Conservation (phyloP, 169 alveolate genomes). For the Miamiensis avidus region DNA sequence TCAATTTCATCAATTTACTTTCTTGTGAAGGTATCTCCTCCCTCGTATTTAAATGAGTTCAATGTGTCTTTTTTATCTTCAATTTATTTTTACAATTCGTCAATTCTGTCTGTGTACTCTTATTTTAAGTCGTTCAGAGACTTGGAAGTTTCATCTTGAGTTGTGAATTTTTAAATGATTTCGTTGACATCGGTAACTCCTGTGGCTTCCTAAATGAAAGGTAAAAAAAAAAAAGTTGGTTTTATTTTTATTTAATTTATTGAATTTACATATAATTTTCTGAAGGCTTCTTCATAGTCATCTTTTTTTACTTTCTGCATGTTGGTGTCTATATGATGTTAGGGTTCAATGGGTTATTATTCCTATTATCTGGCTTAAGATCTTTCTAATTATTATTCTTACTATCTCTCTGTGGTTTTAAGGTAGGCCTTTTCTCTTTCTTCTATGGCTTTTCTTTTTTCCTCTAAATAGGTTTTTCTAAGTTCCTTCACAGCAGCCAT, state of each 20-base stretch:
- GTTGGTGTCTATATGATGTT: constrained; percentile 44
- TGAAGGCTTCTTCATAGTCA: constrained; percentile 78
- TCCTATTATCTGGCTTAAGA: constrained; percentile 28
- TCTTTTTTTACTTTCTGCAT: constrained; percentile 42
- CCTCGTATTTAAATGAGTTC: constrained; percentile 74
- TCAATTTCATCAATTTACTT: constrained; percentile 88
- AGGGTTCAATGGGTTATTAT: constrained; percentile 31
- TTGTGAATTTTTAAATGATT: constrained; percentile 84
- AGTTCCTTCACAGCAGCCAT: constrained; percentile 59
- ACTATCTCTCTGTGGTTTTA: constrained; percentile 66
- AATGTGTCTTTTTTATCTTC: constrained; percentile 57
- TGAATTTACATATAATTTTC: constrained; percentile 52
- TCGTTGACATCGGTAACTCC: constrained; percentile 89
- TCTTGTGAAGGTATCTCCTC: constrained; percentile 75
- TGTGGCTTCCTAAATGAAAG: constrained; percentile 80
- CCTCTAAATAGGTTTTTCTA: constrained; percentile 67
- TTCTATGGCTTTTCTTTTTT: constrained; percentile 74
- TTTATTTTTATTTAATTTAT: background rate
- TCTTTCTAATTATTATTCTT: constrained; percentile 48
- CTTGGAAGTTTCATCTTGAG: constrained; percentile 86
- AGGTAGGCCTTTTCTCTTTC: constrained; percentile 65
- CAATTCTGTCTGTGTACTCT: constrained; percentile 80
- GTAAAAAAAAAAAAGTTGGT: too few relatives aligned
- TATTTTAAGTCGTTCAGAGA: constrained; percentile 74
- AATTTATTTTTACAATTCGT: constrained; percentile 57